Conservation (phyloP, 2,329 filamentous ascomycete genomes). For the Pseudogymnoascus sp. region DNA sequence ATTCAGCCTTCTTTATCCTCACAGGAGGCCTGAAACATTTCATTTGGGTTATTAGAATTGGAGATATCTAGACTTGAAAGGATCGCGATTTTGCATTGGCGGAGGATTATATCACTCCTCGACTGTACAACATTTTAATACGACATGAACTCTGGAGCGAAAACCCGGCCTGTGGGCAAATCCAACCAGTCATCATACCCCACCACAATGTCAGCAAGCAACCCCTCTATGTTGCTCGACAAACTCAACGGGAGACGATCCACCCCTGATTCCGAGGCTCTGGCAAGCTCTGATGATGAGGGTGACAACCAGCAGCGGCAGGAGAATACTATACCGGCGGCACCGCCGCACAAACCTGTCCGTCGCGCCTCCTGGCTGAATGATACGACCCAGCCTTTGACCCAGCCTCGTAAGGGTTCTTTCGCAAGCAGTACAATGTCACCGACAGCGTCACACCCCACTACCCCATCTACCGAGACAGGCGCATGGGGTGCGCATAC, state of each 20-base stretch:
- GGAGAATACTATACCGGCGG: slow-evolving; percentile 39
- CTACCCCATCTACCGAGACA: slow-evolving; percentile 64
- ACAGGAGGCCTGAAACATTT: neutral
- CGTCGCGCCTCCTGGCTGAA: slow-evolving; percentile 80
- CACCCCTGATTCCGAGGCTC: slow-evolving; percentile 87
- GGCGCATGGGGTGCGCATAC: slow-evolving; percentile 49
- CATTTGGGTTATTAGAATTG: slow-evolving; percentile 5
- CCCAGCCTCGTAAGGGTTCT: slow-evolving; percentile 64
- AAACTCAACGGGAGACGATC: slow-evolving; percentile 73
- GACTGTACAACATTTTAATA: slow-evolving; percentile 6
- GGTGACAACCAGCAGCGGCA: slow-evolving; percentile 53
- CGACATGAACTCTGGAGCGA: slow-evolving; percentile 9
- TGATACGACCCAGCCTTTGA: slow-evolving; percentile 58
- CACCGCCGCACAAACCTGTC: slow-evolving; percentile 51
- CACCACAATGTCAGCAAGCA: slow-evolving; percentile 45
- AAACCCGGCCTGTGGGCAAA: slow-evolving; percentile 41
- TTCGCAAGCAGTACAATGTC: slow-evolving; percentile 70
- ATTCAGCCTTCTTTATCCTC: slow-evolving; percentile 19
- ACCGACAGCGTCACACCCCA: slow-evolving; percentile 71
- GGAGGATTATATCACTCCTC: neutral
- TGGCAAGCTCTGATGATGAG: slow-evolving; percentile 93
- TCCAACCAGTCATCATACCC: slow-evolving; percentile 35
- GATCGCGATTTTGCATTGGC: neutral
- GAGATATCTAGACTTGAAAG: slow-evolving; percentile 1
- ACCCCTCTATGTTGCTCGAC: slow-evolving; percentile 60